Conservation (phyloP, 768 basidiomycete species). For the Rhizopogon salebrosus region DNA sequence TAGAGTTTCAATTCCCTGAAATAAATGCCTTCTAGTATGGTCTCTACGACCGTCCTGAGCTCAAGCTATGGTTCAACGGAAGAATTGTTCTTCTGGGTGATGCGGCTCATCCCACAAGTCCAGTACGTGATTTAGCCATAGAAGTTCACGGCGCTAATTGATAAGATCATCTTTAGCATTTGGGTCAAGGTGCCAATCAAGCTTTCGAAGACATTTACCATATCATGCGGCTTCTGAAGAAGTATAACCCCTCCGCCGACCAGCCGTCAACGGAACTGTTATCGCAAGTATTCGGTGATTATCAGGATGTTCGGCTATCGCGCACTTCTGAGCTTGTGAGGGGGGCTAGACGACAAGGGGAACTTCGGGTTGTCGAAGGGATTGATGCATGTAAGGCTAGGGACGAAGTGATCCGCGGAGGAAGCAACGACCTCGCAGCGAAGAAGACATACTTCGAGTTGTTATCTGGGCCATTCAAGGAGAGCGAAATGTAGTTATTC, state of each 20-base stretch:
- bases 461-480: conserved; percentile 4
- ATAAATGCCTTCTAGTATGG: conserved; percentile 27
- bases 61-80: conserved; percentile 35
- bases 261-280: conserved; percentile 25
- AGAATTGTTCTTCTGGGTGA: conserved; percentile 40
- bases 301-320: conserved; percentile 30
- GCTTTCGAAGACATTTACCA: conserved; percentile 38
- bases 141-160: neutral
- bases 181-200: conserved; percentile 44
- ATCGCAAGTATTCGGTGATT: conserved; percentile 25
- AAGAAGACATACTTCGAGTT: neutral
- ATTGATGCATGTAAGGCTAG: conserved; percentile 25
- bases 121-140: conserved; percentile 25
- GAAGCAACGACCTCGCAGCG: neutral
- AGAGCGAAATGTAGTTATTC: conserved; percentile 1
- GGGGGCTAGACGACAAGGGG: conserved; percentile 30
- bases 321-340: conserved; percentile 32
- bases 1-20: neutral
- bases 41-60: conserved; percentile 38
- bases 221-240: conserved; percentile 27
- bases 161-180: conserved; percentile 25
- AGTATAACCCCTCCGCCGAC: conserved; percentile 24
- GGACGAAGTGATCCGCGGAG: conserved; percentile 16
- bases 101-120: conserved; percentile 42
- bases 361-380: conserved; percentile 29